phyloP scores from a whole-genome alignment of 1,139 yeast species.

The Candida sp. region DNA sequence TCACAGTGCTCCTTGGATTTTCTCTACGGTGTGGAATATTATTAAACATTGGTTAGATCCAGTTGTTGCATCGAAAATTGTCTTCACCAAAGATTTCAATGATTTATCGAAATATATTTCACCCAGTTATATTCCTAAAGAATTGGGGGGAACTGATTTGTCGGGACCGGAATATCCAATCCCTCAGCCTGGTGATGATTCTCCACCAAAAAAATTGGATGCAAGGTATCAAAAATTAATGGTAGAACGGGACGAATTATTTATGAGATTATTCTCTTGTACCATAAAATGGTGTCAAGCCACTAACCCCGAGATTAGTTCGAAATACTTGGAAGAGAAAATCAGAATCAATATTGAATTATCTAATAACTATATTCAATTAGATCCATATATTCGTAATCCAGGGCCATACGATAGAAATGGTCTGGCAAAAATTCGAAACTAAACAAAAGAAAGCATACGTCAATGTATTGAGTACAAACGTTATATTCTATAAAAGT shows the following conservation, averaged over 20 bases:
- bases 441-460: no score
- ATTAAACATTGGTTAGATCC: conserved; percentile 47
- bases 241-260: conserved; percentile 29
- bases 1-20: conserved; percentile 48
- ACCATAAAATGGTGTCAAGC: conserved; percentile 41
- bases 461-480: no score
- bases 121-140: conserved; percentile 30
- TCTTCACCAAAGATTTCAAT: conserved; percentile 35
- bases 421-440: conserved; percentile 14
- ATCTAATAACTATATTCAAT: conserved; percentile 28
- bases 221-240: conserved; percentile 22
- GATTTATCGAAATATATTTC: conserved; percentile 34
- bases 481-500: no score
- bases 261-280: conserved; percentile 27
- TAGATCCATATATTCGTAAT: conserved; percentile 40
- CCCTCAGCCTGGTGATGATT: conserved; percentile 26
- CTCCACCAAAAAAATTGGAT: conserved; percentile 31
- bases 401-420: conserved; percentile 40
- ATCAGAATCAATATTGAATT: conserved; percentile 25
- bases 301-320: conserved; percentile 37
- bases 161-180: conserved; percentile 23
- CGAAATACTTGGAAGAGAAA: conserved; percentile 36
- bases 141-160: conserved; percentile 37
- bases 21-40: conserved; percentile 44
- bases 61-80: conserved; percentile 42